phyloP scores from a whole-genome alignment of 768 basidiomycete species.

The Pleurotus platypus region DNA sequence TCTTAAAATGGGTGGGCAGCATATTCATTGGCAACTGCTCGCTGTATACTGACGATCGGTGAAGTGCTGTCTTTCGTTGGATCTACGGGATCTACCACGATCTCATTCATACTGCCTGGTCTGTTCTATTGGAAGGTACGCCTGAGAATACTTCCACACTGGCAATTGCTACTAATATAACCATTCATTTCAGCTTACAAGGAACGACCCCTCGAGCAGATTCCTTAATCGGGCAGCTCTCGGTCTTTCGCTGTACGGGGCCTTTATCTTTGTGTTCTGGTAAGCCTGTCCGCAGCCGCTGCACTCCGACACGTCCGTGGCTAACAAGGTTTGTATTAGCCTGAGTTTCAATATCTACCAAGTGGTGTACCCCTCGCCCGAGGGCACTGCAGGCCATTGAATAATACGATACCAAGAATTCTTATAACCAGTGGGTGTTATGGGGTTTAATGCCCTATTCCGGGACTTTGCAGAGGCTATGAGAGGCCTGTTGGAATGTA shows the following conservation, averaged over 20 bases:
- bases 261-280: constrained; percentile 85
- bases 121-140: constrained; percentile 88
- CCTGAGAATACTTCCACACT: background rate
- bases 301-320: background rate
- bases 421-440: no score
- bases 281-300: constrained; percentile 32
- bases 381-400: constrained; percentile 18
- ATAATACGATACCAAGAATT: background rate
- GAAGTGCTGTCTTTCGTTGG: constrained; percentile 94
- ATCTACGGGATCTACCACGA: constrained; percentile 93
- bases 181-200: constrained; percentile 51
- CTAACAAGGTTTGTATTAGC: constrained; percentile 31
- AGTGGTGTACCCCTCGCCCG: constrained; percentile 34
- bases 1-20: constrained; percentile 64
- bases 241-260: constrained; percentile 71
- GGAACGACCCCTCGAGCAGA: constrained; percentile 52
- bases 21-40: constrained; percentile 67
- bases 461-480: no score
- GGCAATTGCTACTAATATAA: constrained; percentile 2
- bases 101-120: constrained; percentile 94
- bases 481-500: no score
- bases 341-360: constrained; percentile 78
- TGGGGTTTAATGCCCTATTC: no score
- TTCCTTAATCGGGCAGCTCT: constrained; percentile 56
- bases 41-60: constrained; percentile 18